Conservation (phyloP, 2,329 filamentous ascomycete genomes). For the Fusarium globosum region DNA sequence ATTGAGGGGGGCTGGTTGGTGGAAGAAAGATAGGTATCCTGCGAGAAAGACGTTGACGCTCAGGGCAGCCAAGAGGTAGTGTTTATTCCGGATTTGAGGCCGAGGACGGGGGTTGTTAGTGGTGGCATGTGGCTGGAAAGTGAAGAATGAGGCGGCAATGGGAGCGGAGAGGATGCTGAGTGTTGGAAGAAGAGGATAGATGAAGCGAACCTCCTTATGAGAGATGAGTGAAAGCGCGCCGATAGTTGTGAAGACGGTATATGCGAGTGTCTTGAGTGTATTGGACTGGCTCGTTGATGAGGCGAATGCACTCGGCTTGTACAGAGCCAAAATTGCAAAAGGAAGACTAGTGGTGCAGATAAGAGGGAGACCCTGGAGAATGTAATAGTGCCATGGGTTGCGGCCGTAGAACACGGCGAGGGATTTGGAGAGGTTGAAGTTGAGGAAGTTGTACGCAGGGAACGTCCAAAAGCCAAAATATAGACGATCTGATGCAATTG, state of each 20-base stretch:
- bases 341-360: constrained; percentile 86
- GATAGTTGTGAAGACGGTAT: constrained; percentile 69
- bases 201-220: constrained; percentile 97
- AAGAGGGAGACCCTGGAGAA: constrained; percentile 88
- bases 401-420: constrained; percentile 92
- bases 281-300: constrained; percentile 51
- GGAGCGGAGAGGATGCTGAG: constrained; percentile 83
- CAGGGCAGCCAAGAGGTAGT: constrained; percentile 68
- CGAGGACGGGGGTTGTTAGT: constrained; percentile 43
- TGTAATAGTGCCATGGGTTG: constrained; percentile 93
- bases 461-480: constrained; percentile 92
- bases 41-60: constrained; percentile 76
- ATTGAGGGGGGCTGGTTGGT: constrained; percentile 82
- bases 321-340: constrained; percentile 76
- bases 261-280: constrained; percentile 60
- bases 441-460: constrained; percentile 85
- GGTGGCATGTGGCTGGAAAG: constrained; percentile 45
- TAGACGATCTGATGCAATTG: constrained; percentile 74
- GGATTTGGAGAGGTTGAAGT: constrained; percentile 90
- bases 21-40: constrained; percentile 77
- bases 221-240: constrained; percentile 78
- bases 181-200: constrained; percentile 90
- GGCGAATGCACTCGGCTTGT: constrained; percentile 53
- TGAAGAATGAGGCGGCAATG: constrained; percentile 74
- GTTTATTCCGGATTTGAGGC: constrained; percentile 60